A percentile compares a stretch with the other conserved stretches of the same genome.
phyloP scores from a whole-genome alignment of 2,329 filamentous ascomycete genomes.

The Arthrobotrys entomopaga region DNA sequence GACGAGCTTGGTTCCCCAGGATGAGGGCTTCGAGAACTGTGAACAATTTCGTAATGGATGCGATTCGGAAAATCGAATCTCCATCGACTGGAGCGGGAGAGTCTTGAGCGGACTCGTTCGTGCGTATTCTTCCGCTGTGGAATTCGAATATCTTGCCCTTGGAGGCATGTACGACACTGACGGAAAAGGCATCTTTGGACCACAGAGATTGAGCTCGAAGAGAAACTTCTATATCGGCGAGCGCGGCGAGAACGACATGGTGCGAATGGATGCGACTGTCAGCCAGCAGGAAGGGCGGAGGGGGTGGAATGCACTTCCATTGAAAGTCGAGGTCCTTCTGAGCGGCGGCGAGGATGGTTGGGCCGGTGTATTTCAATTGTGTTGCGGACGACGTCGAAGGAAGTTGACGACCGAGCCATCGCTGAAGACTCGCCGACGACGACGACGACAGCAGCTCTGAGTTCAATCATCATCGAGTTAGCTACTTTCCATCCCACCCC shows the following conservation, averaged over 20 bases:
- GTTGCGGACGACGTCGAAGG: constrained; percentile 4
- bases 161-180: constrained; percentile 47
- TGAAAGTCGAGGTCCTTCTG: background rate
- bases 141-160: constrained; percentile 50
- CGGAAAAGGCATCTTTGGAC: constrained; percentile 40
- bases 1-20: constrained; percentile 27
- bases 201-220: constrained; percentile 9
- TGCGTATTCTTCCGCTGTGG: constrained; percentile 32
- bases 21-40: constrained; percentile 27
- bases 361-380: constrained; percentile 20
- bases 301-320: constrained; percentile 44
- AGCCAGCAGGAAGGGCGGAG: constrained; percentile 35
- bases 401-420: background rate
- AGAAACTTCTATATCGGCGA: constrained; percentile 13
- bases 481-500: background rate
- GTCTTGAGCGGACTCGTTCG: constrained; percentile 23
- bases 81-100: constrained; percentile 25
- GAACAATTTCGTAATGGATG: constrained; percentile 40
- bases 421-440: background rate
- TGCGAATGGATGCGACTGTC: constrained; percentile 23
- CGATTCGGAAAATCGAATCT: constrained; percentile 39
- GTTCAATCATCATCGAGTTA: background rate
- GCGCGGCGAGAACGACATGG: constrained; percentile 22
- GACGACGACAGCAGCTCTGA: background rate
- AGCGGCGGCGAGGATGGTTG: constrained; percentile 4